phyloP scores from a whole-genome alignment of 176 grass and related monocot species.

The sorghum (Sorghum bicolor) region Sorghum_bicolor_NCBIv3 NC_012870.2:71343501-71344000 shows the following conservation, averaged over 20 bases:
- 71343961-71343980: not conserved
- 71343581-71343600: not conserved
- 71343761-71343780: not conserved
- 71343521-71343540: not conserved
- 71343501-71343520: no score
- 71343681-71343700: not conserved
- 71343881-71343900: not conserved
- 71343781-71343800: not conserved
- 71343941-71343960: not conserved
- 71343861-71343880: not conserved
- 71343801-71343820: not conserved
- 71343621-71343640: not conserved
- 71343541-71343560: not conserved
- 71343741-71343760: not conserved
- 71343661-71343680: not conserved
- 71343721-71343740: not conserved
- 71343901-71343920: not conserved
- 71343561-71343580: not conserved
- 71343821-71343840: not conserved
- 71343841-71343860: not conserved
- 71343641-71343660: not conserved
- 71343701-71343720: not conserved
- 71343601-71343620: not conserved
- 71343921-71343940: not conserved
- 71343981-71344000: not conserved